Evolutionary conservation across 179 eudicot species (phyloP).

Genomic region (Sideroxylon spinosum): DNA sequence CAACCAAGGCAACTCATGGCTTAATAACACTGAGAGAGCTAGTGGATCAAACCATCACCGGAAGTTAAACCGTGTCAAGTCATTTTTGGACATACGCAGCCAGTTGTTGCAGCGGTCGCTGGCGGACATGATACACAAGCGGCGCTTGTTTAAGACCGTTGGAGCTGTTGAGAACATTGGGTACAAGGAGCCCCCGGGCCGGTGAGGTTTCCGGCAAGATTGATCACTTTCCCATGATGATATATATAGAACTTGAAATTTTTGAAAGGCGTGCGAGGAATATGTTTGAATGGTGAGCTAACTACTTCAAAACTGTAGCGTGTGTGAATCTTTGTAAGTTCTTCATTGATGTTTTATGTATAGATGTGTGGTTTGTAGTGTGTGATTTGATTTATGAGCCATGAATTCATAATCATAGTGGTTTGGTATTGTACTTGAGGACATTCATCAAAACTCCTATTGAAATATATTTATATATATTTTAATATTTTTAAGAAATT

Average conservation of each 20-base stretch:
- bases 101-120: constrained; percentile 65
- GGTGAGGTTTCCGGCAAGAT: constrained; percentile 10
- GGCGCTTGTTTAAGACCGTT: constrained; percentile 57
- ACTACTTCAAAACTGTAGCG: no score
- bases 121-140: constrained; percentile 54
- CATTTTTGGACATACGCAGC: constrained; percentile 71
- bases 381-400: no score
- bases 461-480: no score
- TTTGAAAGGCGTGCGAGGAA: neutral
- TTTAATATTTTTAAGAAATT: no score
- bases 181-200: constrained; percentile 47
- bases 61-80: constrained; percentile 34
- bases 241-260: neutral
- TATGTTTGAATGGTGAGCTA: constrained; percentile 7
- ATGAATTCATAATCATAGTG: no score
- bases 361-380: no score
- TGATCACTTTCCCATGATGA: neutral
- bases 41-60: constrained; percentile 18
- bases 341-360: no score
- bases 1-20: neutral
- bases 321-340: no score
- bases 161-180: constrained; percentile 71
- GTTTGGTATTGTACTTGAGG: no score
- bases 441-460: no score
- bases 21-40: constrained; percentile 6